Base-by-base conservation (phyloP, 2,329 filamentous ascomycete species). In the Chaetomium olivaceum region DNA sequence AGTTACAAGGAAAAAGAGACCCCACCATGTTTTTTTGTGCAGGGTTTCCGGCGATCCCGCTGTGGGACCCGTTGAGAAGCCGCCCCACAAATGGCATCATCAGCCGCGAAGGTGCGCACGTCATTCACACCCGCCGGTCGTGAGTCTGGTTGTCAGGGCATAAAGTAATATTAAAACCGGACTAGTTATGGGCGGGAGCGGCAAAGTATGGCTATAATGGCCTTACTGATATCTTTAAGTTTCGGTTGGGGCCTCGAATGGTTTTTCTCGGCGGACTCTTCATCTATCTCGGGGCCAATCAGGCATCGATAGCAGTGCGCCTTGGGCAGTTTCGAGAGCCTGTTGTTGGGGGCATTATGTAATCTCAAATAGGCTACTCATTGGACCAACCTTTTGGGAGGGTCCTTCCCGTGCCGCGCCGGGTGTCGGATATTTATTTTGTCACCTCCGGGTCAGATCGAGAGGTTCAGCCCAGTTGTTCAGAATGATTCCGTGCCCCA, bases 211-310 rank as follows among this genome's bases (percentile, higher is more conserved):
- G 27, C 9, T 31, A 67, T 63, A 55, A 43, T 46, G 29, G 25
- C 7, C n/a, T 55, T 29, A 39, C 43, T 48, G 33, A 23, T n/a
- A 21, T 48, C n/a, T 27, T 7, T n/a, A 8, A 12, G 39, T 51
- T 54, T 52, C 27, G 51, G 48, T 43, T 43, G 9, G 19, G 59
- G 8, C 11, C n/a, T 56, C 25, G n/a, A 7, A 43, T 58, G 5
- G 7, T n/a, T 21, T 29, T 60, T 7, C n/a, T 7, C n/a, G 3
- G n/a, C 33, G 36, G 46, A 25, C 31, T 36, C 55, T 46, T 66
- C 57, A 68, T 69, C 59, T 64, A 68, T 66, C 43, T 59, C 61
- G n/a, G 50, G 46, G 54, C 68, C 62, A 69, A 69, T 68, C 60
- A 68, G 4, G 27, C 19, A 21, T 3, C 21, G 25, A 12, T 25